Percentiles rank a stretch among this genome's conserved stretches.
Evolutionary conservation across 2,329 filamentous ascomycete species (phyloP).

Genomic region (Aspergillus sergii): DNA sequence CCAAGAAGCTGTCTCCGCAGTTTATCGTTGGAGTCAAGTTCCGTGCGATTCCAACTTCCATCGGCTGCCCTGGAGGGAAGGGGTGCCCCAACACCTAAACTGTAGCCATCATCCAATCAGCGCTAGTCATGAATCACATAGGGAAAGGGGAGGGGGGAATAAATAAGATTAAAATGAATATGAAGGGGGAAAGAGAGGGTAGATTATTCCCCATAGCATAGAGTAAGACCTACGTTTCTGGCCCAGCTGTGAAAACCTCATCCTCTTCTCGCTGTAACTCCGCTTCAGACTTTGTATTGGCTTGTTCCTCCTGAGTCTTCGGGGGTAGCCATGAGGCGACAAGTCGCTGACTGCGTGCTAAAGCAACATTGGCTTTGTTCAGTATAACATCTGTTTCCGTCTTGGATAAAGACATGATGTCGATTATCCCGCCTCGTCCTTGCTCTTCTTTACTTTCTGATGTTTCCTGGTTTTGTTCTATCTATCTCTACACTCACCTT

Average conservation of each 20-base stretch:
- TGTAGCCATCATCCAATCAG: conserved; percentile 21
- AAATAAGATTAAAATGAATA: background rate
- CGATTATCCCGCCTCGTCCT: background rate
- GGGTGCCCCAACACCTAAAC: conserved; percentile 53
- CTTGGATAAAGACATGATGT: conserved; percentile 36
- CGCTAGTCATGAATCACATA: background rate
- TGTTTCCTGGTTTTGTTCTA: background rate
- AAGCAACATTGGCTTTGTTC: conserved; percentile 56
- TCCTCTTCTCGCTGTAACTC: conserved; percentile 56
- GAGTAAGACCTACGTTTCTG: conserved; percentile 52
- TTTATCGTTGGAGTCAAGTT: conserved; percentile 47
- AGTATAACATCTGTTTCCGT: conserved; percentile 57
- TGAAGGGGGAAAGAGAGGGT: no score
- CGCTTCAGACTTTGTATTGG: conserved; percentile 44
- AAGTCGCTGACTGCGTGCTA: conserved; percentile 57
- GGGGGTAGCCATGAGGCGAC: conserved; percentile 60
- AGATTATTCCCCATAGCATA: background rate
- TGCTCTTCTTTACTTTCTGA: background rate
- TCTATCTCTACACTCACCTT: background rate
- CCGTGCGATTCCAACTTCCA: conserved; percentile 42
- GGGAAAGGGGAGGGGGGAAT: conserved; percentile 6
- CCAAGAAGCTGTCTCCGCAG: conserved; percentile 50
- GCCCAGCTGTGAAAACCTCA: conserved; percentile 55
- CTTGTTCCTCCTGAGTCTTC: conserved; percentile 41
- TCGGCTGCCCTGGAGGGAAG: conserved; percentile 46